Evolutionary conservation across 257 asterid species (phyloP), one percentile per base, ranked within the genome.

Genomic region (Solanum sitiens): DNA sequence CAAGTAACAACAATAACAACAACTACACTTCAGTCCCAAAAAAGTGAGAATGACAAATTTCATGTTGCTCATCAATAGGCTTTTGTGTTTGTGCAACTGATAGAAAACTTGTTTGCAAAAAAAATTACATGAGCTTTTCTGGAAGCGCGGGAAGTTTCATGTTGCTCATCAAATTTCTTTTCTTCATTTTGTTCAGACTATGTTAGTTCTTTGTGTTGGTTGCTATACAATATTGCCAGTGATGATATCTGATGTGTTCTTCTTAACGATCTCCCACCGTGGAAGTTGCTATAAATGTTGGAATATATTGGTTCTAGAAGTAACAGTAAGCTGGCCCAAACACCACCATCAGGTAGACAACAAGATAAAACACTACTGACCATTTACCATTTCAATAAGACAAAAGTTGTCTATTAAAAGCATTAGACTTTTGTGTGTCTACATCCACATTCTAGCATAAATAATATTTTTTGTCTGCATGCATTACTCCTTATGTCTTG

Each of bases 221-320:
- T 40, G 59, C 21, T 76, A 40, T 76, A n/a, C 59, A 40, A 21
- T 21, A 23, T 40, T 40, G 59, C 35, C 16, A 23, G 32, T 39
- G 18, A 11, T 39, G 56, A 40, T 21, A 33, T 75, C 3, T n/a
- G 83, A 23, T 42, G 21, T 40, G 23, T 11, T 76, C 59, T 86
- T 70, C 75, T 45, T 90, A 91, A 39, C 94, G 99, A 87, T 93
- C 95, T 87, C 99, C 98, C 61, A 92, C 76, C 83, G 37, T 35
- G 37, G 30, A 27, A 27, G 37, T 4, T 35, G 37, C 4, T 83
- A 90, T 97, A 90, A 90, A 91, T 85, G 98, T 97, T n/a, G 33
- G 33, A 75, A 76, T 75, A 11, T 40, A 76, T 33, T 74, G 83
- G 11, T 74, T 74, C 83, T 39, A n/a, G n/a, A n/a, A n/a, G n/a